Evolutionary conservation across 2,329 filamentous ascomycete genomes (phyloP).

Genomic region (Sporothrix brunneoviolacea): DNA sequence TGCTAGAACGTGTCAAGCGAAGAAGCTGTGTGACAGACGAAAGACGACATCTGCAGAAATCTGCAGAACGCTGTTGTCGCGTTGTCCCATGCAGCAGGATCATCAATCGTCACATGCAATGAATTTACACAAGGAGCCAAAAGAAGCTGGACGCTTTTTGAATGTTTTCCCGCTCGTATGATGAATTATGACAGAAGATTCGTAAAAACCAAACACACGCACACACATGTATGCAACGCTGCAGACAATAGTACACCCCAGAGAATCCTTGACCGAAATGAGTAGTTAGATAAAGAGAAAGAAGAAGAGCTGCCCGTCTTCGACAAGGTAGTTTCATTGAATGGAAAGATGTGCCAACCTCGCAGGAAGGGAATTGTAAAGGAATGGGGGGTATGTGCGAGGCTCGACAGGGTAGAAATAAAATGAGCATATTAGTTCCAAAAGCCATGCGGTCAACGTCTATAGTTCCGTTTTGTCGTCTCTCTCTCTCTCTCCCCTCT

Average conservation of each 20-base stretch:
- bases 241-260: constrained; percentile 1
- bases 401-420: not conserved
- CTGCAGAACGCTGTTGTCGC: too few species aligned
- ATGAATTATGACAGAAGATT: too few species aligned
- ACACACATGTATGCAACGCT: not conserved
- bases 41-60: too few species aligned
- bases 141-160: too few species aligned
- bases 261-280: not conserved
- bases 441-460: not conserved
- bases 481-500: not conserved
- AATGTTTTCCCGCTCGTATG: too few species aligned
- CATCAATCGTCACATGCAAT: too few species aligned
- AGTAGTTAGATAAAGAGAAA: not conserved
- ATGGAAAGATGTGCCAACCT: constrained; percentile 5
- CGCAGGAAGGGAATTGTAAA: not conserved
- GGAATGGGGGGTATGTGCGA: constrained; percentile 2
- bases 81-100: too few species aligned
- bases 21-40: too few species aligned
- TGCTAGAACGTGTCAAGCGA: too few species aligned
- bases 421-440: not conserved
- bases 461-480: not conserved
- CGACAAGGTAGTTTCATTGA: not conserved
- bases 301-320: not conserved
- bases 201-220: not conserved
- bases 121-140: too few species aligned